Percentiles rank a stretch among this genome's conserved stretches.
phyloP scores from a whole-genome alignment of 1,284 basidiomycete species.

The Pterulicium gracile region DNA sequence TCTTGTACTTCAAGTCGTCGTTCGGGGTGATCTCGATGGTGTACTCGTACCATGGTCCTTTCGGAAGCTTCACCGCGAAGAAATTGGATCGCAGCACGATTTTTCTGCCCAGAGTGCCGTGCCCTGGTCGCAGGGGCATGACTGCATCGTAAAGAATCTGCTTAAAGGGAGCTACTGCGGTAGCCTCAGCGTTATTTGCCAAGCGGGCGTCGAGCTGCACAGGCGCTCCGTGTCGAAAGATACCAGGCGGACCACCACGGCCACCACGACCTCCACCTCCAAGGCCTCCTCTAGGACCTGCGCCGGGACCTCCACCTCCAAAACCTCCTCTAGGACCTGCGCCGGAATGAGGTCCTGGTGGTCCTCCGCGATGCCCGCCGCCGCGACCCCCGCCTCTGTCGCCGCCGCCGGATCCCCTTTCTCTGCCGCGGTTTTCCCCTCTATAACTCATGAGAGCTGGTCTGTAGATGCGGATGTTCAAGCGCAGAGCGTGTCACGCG shows the following conservation, averaged over 20 bases:
- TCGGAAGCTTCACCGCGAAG: slow-evolving; percentile 43
- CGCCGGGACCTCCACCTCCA: slow-evolving; percentile 10
- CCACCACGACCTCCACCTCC: slow-evolving; percentile 17
- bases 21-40: slow-evolving; percentile 42
- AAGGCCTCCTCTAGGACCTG: slow-evolving; percentile 10
- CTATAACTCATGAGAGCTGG: too few species aligned
- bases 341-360: slow-evolving; percentile 10
- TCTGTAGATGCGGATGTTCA: too few species aligned
- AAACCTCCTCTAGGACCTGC: slow-evolving; percentile 10
- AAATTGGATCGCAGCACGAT: slow-evolving; percentile 58
- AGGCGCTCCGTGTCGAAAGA: slow-evolving; percentile 30
- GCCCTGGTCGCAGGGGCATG: slow-evolving; percentile 56
- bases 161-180: slow-evolving; percentile 39
- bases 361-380: too few species aligned
- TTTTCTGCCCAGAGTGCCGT: slow-evolving; percentile 42
- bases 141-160: slow-evolving; percentile 21
- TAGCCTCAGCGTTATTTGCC: slow-evolving; percentile 24
- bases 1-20: slow-evolving; percentile 34
- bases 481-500: too few species aligned
- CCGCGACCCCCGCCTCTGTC: slow-evolving; percentile 13
- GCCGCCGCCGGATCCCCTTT: slow-evolving; percentile 13
- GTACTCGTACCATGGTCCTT: slow-evolving; percentile 49
- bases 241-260: slow-evolving; percentile 21
- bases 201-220: slow-evolving; percentile 34
- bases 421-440: too few species aligned